phyloP scores from a whole-genome alignment of 306 rosid species.

The Vigna unguiculata region DNA sequence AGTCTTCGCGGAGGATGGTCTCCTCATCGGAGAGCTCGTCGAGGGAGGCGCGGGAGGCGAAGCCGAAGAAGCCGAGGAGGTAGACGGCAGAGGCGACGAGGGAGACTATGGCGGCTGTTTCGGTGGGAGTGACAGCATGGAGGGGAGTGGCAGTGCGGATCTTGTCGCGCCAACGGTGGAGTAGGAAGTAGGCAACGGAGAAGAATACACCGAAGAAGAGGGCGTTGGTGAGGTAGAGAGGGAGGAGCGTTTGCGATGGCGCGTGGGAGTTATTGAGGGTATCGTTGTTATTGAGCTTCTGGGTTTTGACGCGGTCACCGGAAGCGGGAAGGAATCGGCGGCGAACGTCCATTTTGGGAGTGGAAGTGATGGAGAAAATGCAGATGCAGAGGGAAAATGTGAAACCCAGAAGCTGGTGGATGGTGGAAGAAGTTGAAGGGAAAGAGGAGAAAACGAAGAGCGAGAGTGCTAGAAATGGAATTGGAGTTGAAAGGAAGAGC shows the following conservation, averaged over 20 bases:
- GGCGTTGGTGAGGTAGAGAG: conserved; percentile 68
- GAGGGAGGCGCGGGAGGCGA: conserved; percentile 62
- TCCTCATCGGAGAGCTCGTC: conserved; percentile 72
- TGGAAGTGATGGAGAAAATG: conserved; percentile 31
- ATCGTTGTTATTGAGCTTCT: not conserved
- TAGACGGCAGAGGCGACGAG: conserved; percentile 77
- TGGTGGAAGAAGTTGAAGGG: too few relatives aligned
- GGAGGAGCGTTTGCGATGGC: conserved; percentile 43
- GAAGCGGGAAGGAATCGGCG: conserved; percentile 47
- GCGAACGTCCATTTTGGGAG: conserved; percentile 66
- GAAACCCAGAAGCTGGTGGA: conserved; percentile 15
- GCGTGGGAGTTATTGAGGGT: not conserved
- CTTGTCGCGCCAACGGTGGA: conserved; percentile 92
- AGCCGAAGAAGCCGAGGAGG: conserved; percentile 91
- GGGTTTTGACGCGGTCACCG: conserved; percentile 41
- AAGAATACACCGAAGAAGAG: conserved; percentile 77
- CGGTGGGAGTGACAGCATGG: conserved; percentile 69
- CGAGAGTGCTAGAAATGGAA: not conserved
- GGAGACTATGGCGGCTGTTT: conserved; percentile 71
- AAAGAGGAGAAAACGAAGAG: not conserved
- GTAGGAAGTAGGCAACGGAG: conserved; percentile 83
- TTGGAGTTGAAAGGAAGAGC: conserved; percentile 29
- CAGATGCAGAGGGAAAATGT: conserved; percentile 39
- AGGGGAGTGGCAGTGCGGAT: conserved; percentile 81
- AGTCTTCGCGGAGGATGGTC: conserved; percentile 53